Conservation (phyloP, 176 grass and related monocot genomes). For the Otatea glauca region DNA sequence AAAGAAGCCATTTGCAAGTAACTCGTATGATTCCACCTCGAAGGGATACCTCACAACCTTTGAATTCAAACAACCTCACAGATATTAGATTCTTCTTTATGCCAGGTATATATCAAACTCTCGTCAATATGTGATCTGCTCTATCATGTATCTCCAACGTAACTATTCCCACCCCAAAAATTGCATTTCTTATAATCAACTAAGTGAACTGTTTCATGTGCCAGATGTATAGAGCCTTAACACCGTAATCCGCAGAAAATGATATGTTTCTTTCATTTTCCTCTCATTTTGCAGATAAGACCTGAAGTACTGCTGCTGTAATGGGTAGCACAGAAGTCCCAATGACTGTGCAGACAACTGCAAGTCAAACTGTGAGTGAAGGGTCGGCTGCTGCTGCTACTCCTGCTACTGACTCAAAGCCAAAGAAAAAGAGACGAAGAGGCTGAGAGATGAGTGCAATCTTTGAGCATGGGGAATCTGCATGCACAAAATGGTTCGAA, state of each 20-base stretch:
- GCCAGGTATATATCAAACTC: too few relatives aligned
- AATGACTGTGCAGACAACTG: constrained; percentile 10
- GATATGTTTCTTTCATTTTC: not conserved
- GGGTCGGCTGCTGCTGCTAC: not conserved
- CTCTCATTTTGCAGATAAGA: constrained; percentile 16
- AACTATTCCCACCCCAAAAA: too few relatives aligned
- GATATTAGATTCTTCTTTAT: too few relatives aligned
- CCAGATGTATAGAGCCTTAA: too few relatives aligned
- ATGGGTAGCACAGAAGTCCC: constrained; percentile 46
- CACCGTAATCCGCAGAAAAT: not conserved
- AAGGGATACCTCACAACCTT: too few relatives aligned
- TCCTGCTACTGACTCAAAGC: constrained; percentile 47
- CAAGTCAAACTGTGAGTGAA: constrained; percentile 35
- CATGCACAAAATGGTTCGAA: constrained; percentile 72
- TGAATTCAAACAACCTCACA: too few relatives aligned
- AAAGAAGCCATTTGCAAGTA: too few relatives aligned
- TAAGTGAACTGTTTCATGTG: too few relatives aligned
- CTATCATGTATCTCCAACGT: too few relatives aligned
- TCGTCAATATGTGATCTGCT: too few relatives aligned
- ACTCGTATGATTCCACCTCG: too few relatives aligned
- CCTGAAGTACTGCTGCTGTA: constrained; percentile 8
- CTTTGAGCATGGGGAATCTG: constrained; percentile 61
- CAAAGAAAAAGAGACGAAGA: constrained; percentile 95
- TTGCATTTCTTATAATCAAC: too few relatives aligned
- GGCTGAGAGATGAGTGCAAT: constrained; percentile 75